Evolutionary conservation across 306 rosid genomes (phyloP).

Genomic region (Mucuna pruriens): DNA sequence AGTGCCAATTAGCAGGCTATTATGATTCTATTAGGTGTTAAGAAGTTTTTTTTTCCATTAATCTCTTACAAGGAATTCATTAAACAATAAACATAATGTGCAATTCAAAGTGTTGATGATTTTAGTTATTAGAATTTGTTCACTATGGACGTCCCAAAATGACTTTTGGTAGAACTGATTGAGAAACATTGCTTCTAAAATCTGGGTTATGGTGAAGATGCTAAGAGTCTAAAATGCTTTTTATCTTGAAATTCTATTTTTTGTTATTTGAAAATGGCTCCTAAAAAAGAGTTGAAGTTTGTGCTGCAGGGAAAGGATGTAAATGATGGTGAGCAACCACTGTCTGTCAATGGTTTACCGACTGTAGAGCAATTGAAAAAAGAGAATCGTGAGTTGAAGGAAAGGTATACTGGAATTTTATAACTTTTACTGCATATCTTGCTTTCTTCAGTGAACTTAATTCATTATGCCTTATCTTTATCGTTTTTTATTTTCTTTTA

Average conservation of each 20-base stretch:
- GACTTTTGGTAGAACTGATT: conserved; percentile 3
- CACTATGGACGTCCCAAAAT: neutral
- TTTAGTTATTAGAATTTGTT: neutral
- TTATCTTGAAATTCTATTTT: neutral
- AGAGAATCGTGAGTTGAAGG: conserved; percentile 70
- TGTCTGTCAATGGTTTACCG: conserved; percentile 37
- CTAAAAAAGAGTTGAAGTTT: conserved; percentile 36
- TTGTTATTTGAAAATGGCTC: conserved; percentile 20
- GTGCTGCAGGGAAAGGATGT: conserved; percentile 56
- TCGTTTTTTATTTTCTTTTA: neutral
- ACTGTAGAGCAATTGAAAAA: conserved; percentile 56
- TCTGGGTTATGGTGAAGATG: neutral
- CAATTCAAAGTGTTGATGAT: neutral
- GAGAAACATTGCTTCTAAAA: neutral
- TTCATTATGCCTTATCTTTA: conserved; percentile 4
- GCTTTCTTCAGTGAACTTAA: conserved; percentile 1
- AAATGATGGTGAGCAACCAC: conserved; percentile 27
- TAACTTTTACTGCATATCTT: neutral
- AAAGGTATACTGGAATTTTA: conserved; percentile 56
- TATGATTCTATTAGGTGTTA: neutral
- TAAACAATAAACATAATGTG: neutral
- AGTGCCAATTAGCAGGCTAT: neutral
- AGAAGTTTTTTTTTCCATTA: neutral
- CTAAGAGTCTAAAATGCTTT: conserved; percentile 6
- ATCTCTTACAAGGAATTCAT: neutral